Percentiles rank a stretch among this genome's conserved stretches.
These are phyloP conservation scores for Chloromonas sp. DNA, from an alignment of 163 green algal genomes.

Conservation along the genomic window DNA sequence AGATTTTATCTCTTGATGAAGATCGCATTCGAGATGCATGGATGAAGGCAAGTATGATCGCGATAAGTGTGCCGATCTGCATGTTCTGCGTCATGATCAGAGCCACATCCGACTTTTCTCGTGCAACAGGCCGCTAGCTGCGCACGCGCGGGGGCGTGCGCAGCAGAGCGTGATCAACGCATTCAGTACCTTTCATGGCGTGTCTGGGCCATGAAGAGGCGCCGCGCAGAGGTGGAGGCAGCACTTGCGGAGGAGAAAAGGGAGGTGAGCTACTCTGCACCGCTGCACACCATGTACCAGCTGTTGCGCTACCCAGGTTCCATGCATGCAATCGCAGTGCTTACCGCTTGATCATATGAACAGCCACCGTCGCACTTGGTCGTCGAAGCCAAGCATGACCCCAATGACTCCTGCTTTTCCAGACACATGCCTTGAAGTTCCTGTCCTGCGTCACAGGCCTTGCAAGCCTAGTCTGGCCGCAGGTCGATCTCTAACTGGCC, in stretches of 20 bases:
- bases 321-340: not conserved
- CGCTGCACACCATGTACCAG: not conserved
- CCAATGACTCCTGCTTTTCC: too few species aligned
- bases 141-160: too few species aligned
- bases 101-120: too few species aligned
- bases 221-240: conserved; percentile 23
- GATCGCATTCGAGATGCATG: conserved; percentile 72
- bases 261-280: conserved; percentile 1
- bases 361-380: too few species aligned
- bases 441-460: too few species aligned
- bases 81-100: too few species aligned
- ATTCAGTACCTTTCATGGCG: conserved; percentile 88
- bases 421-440: too few species aligned
- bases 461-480: too few species aligned
- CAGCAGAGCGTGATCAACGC: conserved; percentile 63
- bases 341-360: not conserved
- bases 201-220: conserved; percentile 87
- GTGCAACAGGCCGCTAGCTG: too few species aligned
- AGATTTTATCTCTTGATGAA: conserved; percentile 73
- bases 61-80: too few species aligned
- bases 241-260: not conserved
- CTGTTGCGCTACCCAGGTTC: not conserved
- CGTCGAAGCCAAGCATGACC: too few species aligned
- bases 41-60: conserved; percentile 46
- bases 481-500: too few species aligned